Evolutionary conservation across 768 basidiomycete species (phyloP).

Genomic region (Galerina marginata): DNA sequence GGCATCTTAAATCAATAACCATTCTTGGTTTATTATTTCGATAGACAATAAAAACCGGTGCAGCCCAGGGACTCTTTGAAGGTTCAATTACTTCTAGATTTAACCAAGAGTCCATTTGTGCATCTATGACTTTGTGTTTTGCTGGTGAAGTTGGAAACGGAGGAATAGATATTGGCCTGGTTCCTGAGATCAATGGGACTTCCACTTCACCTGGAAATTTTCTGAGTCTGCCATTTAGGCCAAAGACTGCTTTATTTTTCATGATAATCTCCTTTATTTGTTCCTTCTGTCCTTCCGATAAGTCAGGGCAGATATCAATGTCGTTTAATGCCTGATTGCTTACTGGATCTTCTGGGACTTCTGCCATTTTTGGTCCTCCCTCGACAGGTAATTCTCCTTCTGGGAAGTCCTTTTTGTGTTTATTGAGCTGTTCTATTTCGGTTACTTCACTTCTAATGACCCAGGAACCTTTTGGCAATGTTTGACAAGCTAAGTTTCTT

Average conservation of each 20-base stretch:
- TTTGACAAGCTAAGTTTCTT: neutral
- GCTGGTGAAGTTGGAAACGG: slow-evolving; percentile 30
- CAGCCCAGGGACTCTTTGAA: slow-evolving; percentile 43
- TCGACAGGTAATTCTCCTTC: slow-evolving; percentile 26
- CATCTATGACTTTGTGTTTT: slow-evolving; percentile 28
- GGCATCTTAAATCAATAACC: slow-evolving; percentile 37
- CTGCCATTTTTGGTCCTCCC: slow-evolving; percentile 36
- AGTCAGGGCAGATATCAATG: slow-evolving; percentile 13
- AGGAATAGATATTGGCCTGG: slow-evolving; percentile 32
- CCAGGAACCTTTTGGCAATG: neutral
- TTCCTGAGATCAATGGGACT: slow-evolving; percentile 19
- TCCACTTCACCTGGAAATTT: slow-evolving; percentile 3
- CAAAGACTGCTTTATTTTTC: neutral
- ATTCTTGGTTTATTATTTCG: slow-evolving; percentile 41
- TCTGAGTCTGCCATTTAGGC: slow-evolving; percentile 1
- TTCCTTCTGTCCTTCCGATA: neutral
- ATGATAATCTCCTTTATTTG: slow-evolving; percentile 3
- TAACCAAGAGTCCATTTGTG: slow-evolving; percentile 34
- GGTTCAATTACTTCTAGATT: slow-evolving; percentile 42
- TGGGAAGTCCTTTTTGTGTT: slow-evolving; percentile 6
- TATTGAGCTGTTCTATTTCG: neutral
- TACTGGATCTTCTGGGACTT: slow-evolving; percentile 23
- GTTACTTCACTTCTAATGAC: neutral
- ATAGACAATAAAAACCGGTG: slow-evolving; percentile 39
- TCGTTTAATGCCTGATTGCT: neutral